These are phyloP conservation scores for Takashimella koratensis DNA, from an alignment of 1,284 basidiomycete species.

Conservation along the genomic window DNA sequence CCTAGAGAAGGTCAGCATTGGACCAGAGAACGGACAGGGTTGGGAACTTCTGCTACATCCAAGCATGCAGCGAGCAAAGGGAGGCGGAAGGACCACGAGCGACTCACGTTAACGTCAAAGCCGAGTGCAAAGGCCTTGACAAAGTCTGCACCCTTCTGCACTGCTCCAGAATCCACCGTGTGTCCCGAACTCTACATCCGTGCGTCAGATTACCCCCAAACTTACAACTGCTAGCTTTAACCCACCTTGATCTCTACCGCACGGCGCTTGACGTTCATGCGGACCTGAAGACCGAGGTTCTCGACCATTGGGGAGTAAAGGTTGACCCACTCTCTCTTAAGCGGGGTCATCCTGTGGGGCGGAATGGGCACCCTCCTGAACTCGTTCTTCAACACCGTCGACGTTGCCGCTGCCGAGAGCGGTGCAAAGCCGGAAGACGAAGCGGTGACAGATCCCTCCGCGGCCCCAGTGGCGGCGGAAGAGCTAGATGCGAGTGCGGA, in stretches of 20 bases:
- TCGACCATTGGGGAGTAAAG: conserved; percentile 96
- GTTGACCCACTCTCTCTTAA: conserved; percentile 97
- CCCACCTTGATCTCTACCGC: conserved; percentile 87
- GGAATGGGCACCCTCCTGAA: conserved; percentile 82
- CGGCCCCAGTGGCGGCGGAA: conserved; percentile 2
- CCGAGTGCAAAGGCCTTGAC: conserved; percentile 92
- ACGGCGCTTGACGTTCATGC: conserved; percentile 89
- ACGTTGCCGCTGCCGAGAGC: conserved; percentile 28
- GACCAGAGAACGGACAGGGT: conserved; percentile 10
- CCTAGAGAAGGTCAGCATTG: conserved; percentile 55
- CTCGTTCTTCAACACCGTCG: conserved; percentile 61
- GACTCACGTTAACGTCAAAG: conserved; percentile 81
- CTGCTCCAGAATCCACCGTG: conserved; percentile 82
- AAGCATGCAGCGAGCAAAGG: conserved; percentile 3
- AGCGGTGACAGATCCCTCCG: conserved; percentile 12
- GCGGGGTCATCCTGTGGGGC: conserved; percentile 92
- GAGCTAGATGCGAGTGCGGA: conserved; percentile 10
- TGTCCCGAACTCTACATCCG: conserved; percentile 78
- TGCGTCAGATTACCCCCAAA: neutral
- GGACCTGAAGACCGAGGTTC: conserved; percentile 86
- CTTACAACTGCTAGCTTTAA: conserved; percentile 8
- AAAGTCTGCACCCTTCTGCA: conserved; percentile 98
- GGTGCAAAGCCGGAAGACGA: conserved; percentile 45
- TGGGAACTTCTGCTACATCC: neutral
- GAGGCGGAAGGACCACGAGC: too few species aligned